A percentile compares a stretch with the other conserved stretches of the same genome.
phyloP scores from a whole-genome alignment of 192 early-diverging fungal genomes.

The Funneliformis mosseae region DNA sequence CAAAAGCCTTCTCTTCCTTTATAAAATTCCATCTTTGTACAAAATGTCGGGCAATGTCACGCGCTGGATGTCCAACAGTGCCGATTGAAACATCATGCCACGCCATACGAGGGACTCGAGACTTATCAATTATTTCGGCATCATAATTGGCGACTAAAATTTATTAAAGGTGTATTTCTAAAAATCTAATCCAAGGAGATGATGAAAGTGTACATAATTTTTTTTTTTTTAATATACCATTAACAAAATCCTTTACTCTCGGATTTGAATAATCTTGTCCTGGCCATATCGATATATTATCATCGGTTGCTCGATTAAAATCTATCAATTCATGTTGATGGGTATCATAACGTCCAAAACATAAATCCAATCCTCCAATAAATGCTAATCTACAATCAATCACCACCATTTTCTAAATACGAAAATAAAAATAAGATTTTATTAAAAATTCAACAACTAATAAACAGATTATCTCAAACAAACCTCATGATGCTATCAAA shows the following conservation, averaged over 20 bases:
- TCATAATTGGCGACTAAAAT: conserved; percentile 53
- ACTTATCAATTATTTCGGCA: conserved; percentile 49
- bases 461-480: background rate
- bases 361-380: conserved; percentile 84
- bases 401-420: conserved; percentile 70
- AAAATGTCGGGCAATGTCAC: conserved; percentile 85
- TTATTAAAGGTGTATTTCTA: background rate
- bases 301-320: conserved; percentile 52
- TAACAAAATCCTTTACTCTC: conserved; percentile 72
- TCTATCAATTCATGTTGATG: conserved; percentile 76
- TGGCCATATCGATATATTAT: conserved; percentile 49
- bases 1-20: conserved; percentile 66
- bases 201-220: background rate
- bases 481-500: conserved; percentile 14
- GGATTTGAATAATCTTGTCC: conserved; percentile 87
- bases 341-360: conserved; percentile 83
- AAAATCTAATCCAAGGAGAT: background rate
- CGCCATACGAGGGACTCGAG: conserved; percentile 70
- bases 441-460: background rate
- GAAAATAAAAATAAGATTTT: background rate
- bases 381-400: conserved; percentile 81
- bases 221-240: conserved; percentile 39
- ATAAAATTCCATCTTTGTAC: conserved; percentile 92
- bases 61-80: conserved; percentile 75
- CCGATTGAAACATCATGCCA: conserved; percentile 88